Base-by-base conservation (phyloP, 2,329 filamentous ascomycete genomes). In the Mycosphaerelloides madeirae region DNA sequence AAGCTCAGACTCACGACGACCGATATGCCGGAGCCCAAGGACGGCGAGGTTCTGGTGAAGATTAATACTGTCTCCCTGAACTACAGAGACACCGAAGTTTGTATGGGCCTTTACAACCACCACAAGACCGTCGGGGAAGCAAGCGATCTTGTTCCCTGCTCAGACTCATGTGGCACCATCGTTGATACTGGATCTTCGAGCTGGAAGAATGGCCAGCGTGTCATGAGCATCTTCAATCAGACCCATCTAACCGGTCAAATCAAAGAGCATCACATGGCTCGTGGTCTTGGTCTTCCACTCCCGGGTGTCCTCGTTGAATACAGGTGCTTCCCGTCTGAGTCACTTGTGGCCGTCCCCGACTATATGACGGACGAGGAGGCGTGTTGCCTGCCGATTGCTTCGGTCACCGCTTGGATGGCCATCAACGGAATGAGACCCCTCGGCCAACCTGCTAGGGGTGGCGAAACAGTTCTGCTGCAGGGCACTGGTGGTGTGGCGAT, bases 131-230 rank as follows among this genome's bases (percentile, higher is more conserved):
- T 79, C 35, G 65, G 61, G 29, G 57, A 67, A 46, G 50, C 62
- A 41, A 41, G 65, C 41, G 47, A 70, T 43, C 56, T 85, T 11
- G 78, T 86, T 1, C 81, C 82, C 1, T 83, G 79, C 63, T 84
- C 81, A 16, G 84, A 87, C 64, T 84, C 84, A 73, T 84, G 81
- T 65, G 84, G 83, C 34, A 71, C 72, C 7, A 69, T 87, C 35
- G 67, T 77, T 2, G 62, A 71, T 12, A 55, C 76, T 22, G 76
- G 77, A 28, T 60, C 70, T 14, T 60, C 64, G 2, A 66, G 67
- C 5, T 78, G 78, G 68, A 69, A 72, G 42, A 64, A 68, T 13
- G 82, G 83, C 46, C 78, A 84, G 45, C 77, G 81, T n/a, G 83
- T 87, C 31, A 72, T 84, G 43, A 76, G 76, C 15, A 84, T 78